Evolutionary conservation across 805 yeast genomes (phyloP).

Genomic region (Lipomyces sp.): DNA sequence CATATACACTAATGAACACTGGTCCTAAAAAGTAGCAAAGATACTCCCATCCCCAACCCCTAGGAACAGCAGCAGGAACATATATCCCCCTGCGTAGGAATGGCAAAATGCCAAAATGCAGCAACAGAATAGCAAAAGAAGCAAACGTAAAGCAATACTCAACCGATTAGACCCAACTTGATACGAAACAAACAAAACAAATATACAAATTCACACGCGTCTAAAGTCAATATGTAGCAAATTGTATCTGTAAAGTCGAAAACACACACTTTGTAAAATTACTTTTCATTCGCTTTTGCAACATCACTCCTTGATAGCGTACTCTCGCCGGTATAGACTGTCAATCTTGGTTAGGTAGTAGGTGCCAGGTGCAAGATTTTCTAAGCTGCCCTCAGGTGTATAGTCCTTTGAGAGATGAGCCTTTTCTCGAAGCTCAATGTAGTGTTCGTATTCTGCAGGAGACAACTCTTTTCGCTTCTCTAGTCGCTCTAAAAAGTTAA

Average conservation of each 20-base stretch:
- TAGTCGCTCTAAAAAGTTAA: slow-evolving; percentile 72
- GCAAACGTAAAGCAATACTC: neutral
- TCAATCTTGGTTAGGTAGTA: slow-evolving; percentile 84
- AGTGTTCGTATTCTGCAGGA: slow-evolving; percentile 82
- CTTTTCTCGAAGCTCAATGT: slow-evolving; percentile 83
- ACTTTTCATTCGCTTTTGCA: slow-evolving; percentile 33
- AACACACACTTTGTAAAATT: neutral
- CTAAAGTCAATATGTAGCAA: neutral
- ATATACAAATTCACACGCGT: neutral
- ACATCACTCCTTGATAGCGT: slow-evolving; percentile 63
- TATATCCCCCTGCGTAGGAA: neutral
- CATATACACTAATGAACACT: neutral
- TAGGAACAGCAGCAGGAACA: neutral
- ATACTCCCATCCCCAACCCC: neutral
- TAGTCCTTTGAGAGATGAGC: slow-evolving; percentile 81
- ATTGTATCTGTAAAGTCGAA: neutral
- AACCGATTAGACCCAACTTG: neutral
- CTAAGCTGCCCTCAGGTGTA: slow-evolving; percentile 80
- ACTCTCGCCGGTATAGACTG: slow-evolving; percentile 85
- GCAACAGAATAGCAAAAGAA: neutral
- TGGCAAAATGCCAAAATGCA: neutral
- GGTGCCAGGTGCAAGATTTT: slow-evolving; percentile 70
- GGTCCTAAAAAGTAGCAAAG: neutral
- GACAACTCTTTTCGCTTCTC: slow-evolving; percentile 65
- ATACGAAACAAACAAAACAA: neutral